Evolutionary conservation across 306 rosid genomes (phyloP).

Genomic region (Pyrus communis): DNA sequence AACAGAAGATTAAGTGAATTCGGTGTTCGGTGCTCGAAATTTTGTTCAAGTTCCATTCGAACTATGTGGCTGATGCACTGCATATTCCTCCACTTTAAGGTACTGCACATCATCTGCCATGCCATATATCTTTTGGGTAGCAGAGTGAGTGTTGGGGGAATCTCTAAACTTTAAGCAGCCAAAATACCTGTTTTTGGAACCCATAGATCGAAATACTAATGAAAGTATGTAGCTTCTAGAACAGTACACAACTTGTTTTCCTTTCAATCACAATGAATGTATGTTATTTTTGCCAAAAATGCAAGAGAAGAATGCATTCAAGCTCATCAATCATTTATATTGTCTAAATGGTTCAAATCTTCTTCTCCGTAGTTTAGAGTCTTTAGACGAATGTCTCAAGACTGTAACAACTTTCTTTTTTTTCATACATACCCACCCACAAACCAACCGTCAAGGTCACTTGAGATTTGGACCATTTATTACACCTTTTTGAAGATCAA

Average conservation of each 20-base stretch:
- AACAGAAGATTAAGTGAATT: conserved; percentile 21
- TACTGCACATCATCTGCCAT: not conserved
- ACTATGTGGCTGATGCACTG: not conserved
- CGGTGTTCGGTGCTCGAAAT: not conserved
- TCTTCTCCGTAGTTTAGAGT: too few species aligned
- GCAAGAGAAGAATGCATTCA: too few species aligned
- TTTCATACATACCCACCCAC: too few species aligned
- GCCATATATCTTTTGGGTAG: not conserved
- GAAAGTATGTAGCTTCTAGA: not conserved
- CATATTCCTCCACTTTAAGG: not conserved
- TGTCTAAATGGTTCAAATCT: too few species aligned
- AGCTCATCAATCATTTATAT: too few species aligned
- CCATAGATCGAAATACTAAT: not conserved
- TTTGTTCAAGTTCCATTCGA: not conserved
- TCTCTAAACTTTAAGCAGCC: not conserved
- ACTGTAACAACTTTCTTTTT: too few species aligned
- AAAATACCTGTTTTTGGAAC: too few species aligned
- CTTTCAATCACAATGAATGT: not conserved
- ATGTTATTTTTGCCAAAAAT: too few species aligned
- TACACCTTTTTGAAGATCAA: too few species aligned
- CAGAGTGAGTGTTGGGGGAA: not conserved
- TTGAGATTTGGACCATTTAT: too few species aligned
- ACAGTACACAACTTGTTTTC: not conserved
- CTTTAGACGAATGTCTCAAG: too few species aligned
- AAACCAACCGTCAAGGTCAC: too few species aligned